Percentiles rank a stretch among this genome's conserved stretches.
Evolutionary conservation across 2,329 filamentous ascomycete species (phyloP).

Genomic region (Pleoardoris graminearum): DNA sequence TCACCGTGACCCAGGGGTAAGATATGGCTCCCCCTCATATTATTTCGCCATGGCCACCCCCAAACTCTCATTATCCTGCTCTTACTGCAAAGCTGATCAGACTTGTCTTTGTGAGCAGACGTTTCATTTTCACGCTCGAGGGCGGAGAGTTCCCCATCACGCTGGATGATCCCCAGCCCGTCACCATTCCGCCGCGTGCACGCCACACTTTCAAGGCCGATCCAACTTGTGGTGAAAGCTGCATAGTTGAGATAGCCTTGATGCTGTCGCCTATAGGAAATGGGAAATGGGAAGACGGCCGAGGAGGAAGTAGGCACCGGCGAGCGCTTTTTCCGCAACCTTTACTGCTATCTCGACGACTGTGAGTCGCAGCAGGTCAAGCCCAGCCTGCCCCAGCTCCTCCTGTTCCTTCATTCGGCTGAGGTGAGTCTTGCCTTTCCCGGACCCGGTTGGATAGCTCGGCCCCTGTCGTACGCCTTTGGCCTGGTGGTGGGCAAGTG

Average conservation of each 20-base stretch:
- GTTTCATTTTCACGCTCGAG: background rate
- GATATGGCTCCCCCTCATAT: background rate
- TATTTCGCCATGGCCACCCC: background rate
- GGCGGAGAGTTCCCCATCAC: background rate
- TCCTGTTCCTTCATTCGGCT: background rate
- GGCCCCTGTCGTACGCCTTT: background rate
- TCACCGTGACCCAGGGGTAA: background rate
- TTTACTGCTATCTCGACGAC: slow-evolving; percentile 1
- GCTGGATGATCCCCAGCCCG: background rate
- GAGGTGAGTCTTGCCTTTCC: background rate
- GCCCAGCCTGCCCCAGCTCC: background rate
- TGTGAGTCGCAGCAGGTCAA: background rate
- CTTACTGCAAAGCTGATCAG: background rate
- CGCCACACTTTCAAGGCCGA: slow-evolving; percentile 1
- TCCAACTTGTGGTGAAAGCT: background rate
- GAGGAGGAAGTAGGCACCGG: background rate
- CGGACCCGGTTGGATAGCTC: background rate
- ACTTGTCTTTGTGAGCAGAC: background rate
- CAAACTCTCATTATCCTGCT: too few species aligned
- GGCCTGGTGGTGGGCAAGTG: background rate
- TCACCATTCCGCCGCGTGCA: background rate
- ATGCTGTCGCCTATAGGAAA: background rate
- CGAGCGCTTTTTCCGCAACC: slow-evolving; percentile 3
- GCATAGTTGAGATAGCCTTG: background rate
- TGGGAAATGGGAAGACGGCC: too few species aligned